phyloP scores from a whole-genome alignment of 2,329 filamentous ascomycete genomes.

The Cytospora paraplurivora region DNA sequence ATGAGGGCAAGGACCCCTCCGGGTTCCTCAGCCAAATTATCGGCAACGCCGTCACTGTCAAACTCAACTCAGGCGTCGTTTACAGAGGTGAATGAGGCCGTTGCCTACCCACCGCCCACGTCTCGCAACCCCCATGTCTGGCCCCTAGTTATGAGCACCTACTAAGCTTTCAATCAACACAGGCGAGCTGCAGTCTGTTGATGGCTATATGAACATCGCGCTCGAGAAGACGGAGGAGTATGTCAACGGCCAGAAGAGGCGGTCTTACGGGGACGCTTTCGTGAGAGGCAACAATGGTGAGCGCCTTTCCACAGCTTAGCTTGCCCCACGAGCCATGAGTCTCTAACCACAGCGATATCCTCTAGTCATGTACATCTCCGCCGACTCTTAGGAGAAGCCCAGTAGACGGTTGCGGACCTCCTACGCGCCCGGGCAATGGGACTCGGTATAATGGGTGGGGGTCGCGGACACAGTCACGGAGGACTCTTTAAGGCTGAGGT shows the following conservation, averaged over 20 bases:
- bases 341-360: slow-evolving; percentile 18
- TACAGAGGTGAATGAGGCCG: slow-evolving; percentile 78
- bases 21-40: slow-evolving; percentile 94
- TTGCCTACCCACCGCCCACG: not conserved
- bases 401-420: not conserved
- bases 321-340: not conserved
- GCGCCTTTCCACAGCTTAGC: slow-evolving; percentile 22
- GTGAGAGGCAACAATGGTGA: slow-evolving; percentile 93
- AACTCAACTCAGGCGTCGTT: slow-evolving; percentile 96
- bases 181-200: slow-evolving; percentile 96
- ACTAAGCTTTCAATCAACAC: slow-evolving; percentile 13
- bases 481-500: not conserved
- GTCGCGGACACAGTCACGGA: not conserved
- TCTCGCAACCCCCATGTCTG: not conserved
- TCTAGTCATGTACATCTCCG: slow-evolving; percentile 71
- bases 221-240: slow-evolving; percentile 94
- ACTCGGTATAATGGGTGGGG: not conserved
- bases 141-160: slow-evolving; percentile 24
- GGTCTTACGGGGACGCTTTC: slow-evolving; percentile 91
- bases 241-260: slow-evolving; percentile 79
- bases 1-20: slow-evolving; percentile 88
- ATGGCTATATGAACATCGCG: slow-evolving; percentile 99
- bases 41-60: slow-evolving; percentile 90
- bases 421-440: not conserved
- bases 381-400: slow-evolving; percentile 48